Base-by-base conservation (phyloP, 306 rosid genomes). In the Prosopis cineraria region DNA sequence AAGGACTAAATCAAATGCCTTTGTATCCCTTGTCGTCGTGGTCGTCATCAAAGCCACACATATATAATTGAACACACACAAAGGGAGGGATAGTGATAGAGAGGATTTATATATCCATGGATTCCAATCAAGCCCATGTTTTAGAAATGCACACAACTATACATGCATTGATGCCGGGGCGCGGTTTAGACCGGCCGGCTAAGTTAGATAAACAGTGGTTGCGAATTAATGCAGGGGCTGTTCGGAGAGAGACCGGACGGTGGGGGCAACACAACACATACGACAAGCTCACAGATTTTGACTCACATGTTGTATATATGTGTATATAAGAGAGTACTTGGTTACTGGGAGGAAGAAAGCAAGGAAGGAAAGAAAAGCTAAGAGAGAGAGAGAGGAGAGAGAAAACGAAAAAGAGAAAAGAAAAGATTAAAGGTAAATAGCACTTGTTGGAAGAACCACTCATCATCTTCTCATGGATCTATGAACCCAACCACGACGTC, bases 371-470 rank as follows among this genome's bases (percentile, higher is more conserved):
- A 44, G 48, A 44, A 44, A 44, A 19, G 19, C n/a, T n/a, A n/a
- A n/a, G n/a, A n/a, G n/a, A n/a, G n/a, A n/a, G n/a, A n/a, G n/a
- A n/a, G n/a, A n/a, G 75, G 55, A 76, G 70, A 71, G 1, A 13
- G 44, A 34, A 64, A 19, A 10, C 10, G n/a, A 33, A 1, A 13
- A 5, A 66, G 8, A 11, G 13, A 24, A 8, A 5, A 29, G 66
- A 31, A 16, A 16, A 33, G 40, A 52, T 52, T 27, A 72, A 81
- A 76, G 45, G 70, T 79, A 75, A 25, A 27, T 41, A 68, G 76
- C 85, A 73, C 89, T 84, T n/a, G n/a, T 84, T 75, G 75, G 84
- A 75, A 77, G 73, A 78, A 72, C 12, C 29, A 52, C 59, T 52
- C 29, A 7, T 52, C n/a, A n/a, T n/a, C n/a, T n/a, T 52, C 22